Conservation (phyloP, 176 grass and related monocot genomes). For the Leersia perrieri region DNA sequence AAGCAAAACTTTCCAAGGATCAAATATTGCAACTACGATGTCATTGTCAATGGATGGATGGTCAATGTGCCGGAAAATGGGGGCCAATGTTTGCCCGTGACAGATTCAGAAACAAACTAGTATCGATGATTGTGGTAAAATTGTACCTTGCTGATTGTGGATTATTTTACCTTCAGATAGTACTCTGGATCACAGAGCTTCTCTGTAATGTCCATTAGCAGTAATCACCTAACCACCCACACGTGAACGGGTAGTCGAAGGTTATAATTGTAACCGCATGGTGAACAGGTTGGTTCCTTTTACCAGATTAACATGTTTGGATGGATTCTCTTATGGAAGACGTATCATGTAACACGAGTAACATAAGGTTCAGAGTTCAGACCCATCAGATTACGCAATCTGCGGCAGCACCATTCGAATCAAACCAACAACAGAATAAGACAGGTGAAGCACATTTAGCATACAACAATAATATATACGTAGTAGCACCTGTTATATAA, state of each 20-base stretch:
- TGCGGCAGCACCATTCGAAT: not conserved
- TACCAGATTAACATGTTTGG: too few species aligned
- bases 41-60: not conserved
- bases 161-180: not conserved
- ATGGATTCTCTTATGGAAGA: not conserved
- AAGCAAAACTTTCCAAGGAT: slow-evolving; percentile 24
- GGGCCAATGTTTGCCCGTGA: not conserved
- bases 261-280: too few species aligned
- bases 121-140: too few species aligned
- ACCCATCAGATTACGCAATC: not conserved
- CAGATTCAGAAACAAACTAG: not conserved
- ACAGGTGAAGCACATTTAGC: not conserved
- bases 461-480: too few species aligned
- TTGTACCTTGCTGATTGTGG: not conserved
- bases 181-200: not conserved
- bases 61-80: not conserved
- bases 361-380: not conserved
- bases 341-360: not conserved
- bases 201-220: not conserved
- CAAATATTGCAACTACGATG: not conserved
- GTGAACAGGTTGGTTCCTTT: not conserved
- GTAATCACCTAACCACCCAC: not conserved
- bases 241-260: too few species aligned
- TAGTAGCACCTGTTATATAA: not conserved
- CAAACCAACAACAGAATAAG: not conserved